Evolutionary conservation across 1,284 basidiomycete species (phyloP), one percentile per base, ranked within the genome.

Genomic region (Melampsora americana): DNA sequence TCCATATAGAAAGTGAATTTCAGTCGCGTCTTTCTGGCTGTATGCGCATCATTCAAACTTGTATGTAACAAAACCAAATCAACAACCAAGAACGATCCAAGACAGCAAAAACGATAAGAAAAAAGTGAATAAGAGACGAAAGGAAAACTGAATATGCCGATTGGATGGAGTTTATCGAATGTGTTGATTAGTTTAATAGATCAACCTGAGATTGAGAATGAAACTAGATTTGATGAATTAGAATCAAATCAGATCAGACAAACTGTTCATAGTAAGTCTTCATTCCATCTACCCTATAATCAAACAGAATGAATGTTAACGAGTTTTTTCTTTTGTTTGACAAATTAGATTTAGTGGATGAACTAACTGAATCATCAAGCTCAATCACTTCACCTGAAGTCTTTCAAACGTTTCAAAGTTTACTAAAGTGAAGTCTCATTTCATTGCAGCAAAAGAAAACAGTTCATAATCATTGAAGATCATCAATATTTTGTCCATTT

Each of bases 341-440:
- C 2, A 30, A 46, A 18, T 32, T 30, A 79, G 78, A 61, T 28
- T 69, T 78, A 44, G 65, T 79, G 16, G 79, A 79, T 71, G 39
- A 74, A 26, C 60, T 79, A 26, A 76, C 78, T 5, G 68, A 64
- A 60, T 74, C 69, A 18, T 69, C 77, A 5, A 73, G 78, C 18
- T 62, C 72, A 30, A 69, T 79, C 32, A 66, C 53, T 42, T 61
- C 78, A 30, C 20, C 46, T 14, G 73, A 79, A 26, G 68, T 77
- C 23, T 79, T 78, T 62, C 66, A 79, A 28, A 73, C 69, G 11
- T 77, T 78, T 66, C 73, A 78, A 39, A 74, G 69, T 53, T 66
- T 78, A 46, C 65, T 79, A 39, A 79, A 78, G 79, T 78, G 66
- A 20, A 6, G 14, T 53, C 42, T 44, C 59, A 26, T 60, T 35